phyloP scores from a whole-genome alignment of 2,329 filamentous ascomycete species.

The Fusarium papillatum region DNA sequence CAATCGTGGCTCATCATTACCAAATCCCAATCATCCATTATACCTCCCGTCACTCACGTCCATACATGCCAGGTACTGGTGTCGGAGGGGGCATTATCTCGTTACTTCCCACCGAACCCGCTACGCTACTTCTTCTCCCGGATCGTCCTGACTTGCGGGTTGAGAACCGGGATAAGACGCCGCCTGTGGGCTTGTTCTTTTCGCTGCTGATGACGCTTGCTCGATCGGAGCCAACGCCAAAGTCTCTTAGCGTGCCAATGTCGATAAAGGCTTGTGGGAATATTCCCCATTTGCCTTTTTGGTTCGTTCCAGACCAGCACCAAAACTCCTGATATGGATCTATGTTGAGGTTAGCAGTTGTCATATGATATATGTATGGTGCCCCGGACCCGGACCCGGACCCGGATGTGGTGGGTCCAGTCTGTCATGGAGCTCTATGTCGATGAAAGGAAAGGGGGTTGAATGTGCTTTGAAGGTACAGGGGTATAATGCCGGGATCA shows the following conservation, averaged over 20 bases:
- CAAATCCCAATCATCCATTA: not conserved
- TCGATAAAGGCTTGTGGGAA: constrained; percentile 66
- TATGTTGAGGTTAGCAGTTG: constrained; percentile 39
- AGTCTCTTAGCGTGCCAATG: constrained; percentile 57
- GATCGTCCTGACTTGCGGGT: constrained; percentile 45
- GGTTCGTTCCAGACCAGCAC: constrained; percentile 69
- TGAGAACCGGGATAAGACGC: constrained; percentile 52
- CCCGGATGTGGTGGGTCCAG: not conserved
- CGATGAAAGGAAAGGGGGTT: not conserved
- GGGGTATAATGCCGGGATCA: not conserved
- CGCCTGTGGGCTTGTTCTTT: constrained; percentile 46
- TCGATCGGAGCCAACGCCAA: constrained; percentile 42
- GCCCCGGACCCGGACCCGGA: not conserved
- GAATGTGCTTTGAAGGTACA: not conserved
- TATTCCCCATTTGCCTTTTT: constrained; percentile 66
- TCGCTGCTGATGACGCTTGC: constrained; percentile 51
- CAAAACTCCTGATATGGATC: constrained; percentile 63
- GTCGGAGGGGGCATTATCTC: constrained; percentile 42
- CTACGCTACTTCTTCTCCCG: constrained; percentile 49
- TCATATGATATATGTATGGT: not conserved
- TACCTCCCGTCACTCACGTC: constrained; percentile 1
- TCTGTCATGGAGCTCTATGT: not conserved
- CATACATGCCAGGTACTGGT: constrained; percentile 18
- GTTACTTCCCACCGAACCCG: constrained; percentile 49
- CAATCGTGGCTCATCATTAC: constrained; percentile 14